Evolutionary conservation across 257 asterid species (phyloP), one percentile per base, ranked within the genome.

Genomic region (Primulina eburnea): DNA sequence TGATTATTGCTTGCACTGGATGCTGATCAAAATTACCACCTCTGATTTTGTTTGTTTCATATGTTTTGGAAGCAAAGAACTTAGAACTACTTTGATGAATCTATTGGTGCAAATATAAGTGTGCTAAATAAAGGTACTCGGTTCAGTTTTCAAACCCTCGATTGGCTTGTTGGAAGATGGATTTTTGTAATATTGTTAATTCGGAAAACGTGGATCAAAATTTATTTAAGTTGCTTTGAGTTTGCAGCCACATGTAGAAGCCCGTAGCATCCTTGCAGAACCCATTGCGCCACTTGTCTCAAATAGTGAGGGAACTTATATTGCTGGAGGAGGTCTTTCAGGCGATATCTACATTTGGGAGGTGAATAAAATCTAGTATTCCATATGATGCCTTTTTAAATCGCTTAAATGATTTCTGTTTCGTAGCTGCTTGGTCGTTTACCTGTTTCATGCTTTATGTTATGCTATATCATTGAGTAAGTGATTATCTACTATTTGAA

Each of bases 271-370:
- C 78, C 97, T 95, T 1, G 86, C 85, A 0, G 99, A 94, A 70
- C 79, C 87, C 2, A 82, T 94, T 28, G 81, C 47, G 69, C 87
- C 98, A 7, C 83, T 94, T 58, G 89, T 82, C 63, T 75, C 94
- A 4, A 83, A 89, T 69, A 82, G 81, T 30, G 89, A 92, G 69
- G 97, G 97, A 71, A 87, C 90, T 69, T 87, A 85, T 66, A 81
- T 94, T 34, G 93, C 84, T 0, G 98, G 96, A 38, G 99, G 99
- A 28, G 88, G 97, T 75, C 75, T 85, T 52, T 88, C 95, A 2
- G 98, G 99, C 38, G 79, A 88, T 67, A 82, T 92, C 66, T 94
- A 84, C 72, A 71, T 92, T 71, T 94, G 99, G 99, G 97, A 94
- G 97, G 98, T 94, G 74, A 79, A 65, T 77, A 60, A 2, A 0